Evolutionary conservation across 2,329 filamentous ascomycete genomes (phyloP).

Genomic region (Stenocarpella maydis): DNA sequence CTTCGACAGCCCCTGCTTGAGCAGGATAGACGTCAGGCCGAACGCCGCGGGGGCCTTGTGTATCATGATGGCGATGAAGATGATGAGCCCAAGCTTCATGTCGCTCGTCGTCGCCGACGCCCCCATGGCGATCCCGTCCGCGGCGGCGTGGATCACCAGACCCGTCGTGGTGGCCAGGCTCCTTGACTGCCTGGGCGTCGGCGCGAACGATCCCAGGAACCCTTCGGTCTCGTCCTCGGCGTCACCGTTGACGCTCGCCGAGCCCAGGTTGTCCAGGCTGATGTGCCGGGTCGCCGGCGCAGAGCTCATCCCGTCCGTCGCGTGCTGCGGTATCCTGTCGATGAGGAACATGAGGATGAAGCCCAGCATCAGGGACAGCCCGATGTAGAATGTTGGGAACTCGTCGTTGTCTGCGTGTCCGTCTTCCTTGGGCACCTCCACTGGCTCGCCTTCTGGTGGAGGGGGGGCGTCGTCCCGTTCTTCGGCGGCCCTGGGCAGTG

Average conservation of each 20-base stretch:
- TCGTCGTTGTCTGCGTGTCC: constrained; percentile 49
- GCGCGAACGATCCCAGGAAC: constrained; percentile 66
- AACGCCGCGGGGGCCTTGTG: constrained; percentile 98
- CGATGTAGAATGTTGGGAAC: constrained; percentile 79
- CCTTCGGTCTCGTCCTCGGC: constrained; percentile 65
- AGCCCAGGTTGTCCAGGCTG: constrained; percentile 80
- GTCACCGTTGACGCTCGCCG: constrained; percentile 44
- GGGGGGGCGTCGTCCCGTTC: constrained; percentile 43
- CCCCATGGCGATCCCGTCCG: constrained; percentile 94
- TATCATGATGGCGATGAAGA: constrained; percentile 96
- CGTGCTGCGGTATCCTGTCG: constrained; percentile 82
- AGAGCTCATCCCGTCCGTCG: constrained; percentile 69
- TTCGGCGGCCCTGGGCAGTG: constrained; percentile 22
- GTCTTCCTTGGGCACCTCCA: constrained; percentile 35
- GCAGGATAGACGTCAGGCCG: constrained; percentile 85
- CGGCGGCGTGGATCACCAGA: constrained; percentile 93
- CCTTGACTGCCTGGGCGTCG: constrained; percentile 65
- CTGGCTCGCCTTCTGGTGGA: constrained; percentile 35
- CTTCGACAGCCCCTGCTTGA: constrained; percentile 92
- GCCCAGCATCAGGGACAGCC: constrained; percentile 83
- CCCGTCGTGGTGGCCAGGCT: constrained; percentile 87
- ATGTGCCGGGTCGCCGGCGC: constrained; percentile 81
- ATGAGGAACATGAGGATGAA: constrained; percentile 98
- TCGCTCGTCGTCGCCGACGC: constrained; percentile 82
- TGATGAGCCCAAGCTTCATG: constrained; percentile 83